These are phyloP conservation scores for Cicer chorassanicum DNA, from an alignment of 306 rosid genomes.

Conservation along the genomic window DNA sequence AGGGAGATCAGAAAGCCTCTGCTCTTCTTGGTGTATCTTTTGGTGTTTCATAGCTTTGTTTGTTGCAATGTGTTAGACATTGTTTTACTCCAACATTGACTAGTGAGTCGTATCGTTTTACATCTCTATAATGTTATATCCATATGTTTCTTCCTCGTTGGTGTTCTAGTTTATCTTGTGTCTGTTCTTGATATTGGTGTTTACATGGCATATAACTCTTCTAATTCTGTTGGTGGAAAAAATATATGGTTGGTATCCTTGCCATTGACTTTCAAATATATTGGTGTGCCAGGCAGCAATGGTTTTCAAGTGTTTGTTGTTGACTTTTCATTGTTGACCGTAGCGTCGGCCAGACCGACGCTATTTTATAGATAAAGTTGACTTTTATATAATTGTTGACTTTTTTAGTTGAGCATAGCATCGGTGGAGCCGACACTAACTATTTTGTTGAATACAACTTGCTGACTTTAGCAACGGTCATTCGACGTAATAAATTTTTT, in stretches of 20 bases:
- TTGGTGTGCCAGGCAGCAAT: too few species aligned
- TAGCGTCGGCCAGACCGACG: too few species aligned
- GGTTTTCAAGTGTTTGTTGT: constrained; percentile 85
- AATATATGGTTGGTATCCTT: constrained; percentile 21
- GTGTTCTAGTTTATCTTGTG: not conserved
- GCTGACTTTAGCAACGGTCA: too few species aligned
- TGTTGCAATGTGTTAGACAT: not conserved
- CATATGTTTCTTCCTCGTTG: not conserved
- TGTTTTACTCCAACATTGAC: constrained; percentile 8
- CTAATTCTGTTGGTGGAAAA: constrained; percentile 5
- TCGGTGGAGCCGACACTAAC: too few species aligned
- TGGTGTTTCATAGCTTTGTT: not conserved
- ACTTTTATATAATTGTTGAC: too few species aligned
- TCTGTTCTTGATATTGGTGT: constrained; percentile 3
- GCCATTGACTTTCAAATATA: constrained; percentile 61
- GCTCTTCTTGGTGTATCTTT: constrained; percentile 59
- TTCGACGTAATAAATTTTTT: too few species aligned
- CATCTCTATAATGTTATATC: constrained; percentile 11
- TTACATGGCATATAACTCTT: constrained; percentile 4
- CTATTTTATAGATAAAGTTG: too few species aligned
- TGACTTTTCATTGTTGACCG: constrained; percentile 30
- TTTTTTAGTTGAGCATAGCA: too few species aligned
- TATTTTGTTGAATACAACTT: too few species aligned
- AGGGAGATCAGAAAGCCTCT: constrained; percentile 84
- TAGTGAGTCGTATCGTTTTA: not conserved